These are phyloP conservation scores for Hypoxylon perforatum DNA, from an alignment of 495 filamentous ascomycete genomes.

Conservation along the genomic window DNA sequence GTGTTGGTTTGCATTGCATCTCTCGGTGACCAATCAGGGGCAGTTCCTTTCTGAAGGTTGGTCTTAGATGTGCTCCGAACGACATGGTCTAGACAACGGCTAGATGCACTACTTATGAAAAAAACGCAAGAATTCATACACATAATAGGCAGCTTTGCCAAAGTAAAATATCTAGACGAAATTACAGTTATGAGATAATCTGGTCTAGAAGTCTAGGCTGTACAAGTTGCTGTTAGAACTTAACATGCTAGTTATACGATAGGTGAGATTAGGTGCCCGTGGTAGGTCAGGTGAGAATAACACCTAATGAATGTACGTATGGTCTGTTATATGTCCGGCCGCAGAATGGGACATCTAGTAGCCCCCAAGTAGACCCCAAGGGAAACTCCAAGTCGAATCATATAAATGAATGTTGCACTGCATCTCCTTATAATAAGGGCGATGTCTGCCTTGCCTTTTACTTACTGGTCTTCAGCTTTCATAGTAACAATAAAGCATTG, in stretches of 20 bases:
- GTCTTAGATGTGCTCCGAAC: conserved; percentile 25
- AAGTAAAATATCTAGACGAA: no score
- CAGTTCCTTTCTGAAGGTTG: conserved; percentile 1
- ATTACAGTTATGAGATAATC: no score
- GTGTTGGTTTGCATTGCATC: conserved; percentile 37
- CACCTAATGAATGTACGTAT: no score
- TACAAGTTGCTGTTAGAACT: not conserved
- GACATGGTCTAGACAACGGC: conserved; percentile 18
- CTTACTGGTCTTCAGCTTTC: not conserved
- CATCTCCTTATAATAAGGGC: conserved; percentile 1
- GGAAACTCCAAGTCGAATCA: not conserved
- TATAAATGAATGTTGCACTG: conserved; percentile 16
- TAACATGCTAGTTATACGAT: not conserved
- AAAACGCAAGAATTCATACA: not conserved
- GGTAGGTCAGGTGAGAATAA: not conserved
- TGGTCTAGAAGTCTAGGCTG: no score
- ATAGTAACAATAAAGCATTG: conserved; percentile 6
- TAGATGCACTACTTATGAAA: conserved; percentile 18
- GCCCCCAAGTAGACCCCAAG: conserved; percentile 29
- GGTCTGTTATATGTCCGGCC: no score
- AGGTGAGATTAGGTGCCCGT: not conserved
- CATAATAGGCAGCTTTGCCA: no score
- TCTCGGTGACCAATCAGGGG: conserved; percentile 28
- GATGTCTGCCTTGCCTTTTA: conserved; percentile 1
- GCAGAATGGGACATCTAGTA: not conserved